These are phyloP conservation scores for Naegleria fowleri DNA, from an alignment of 208 protist genomes.

Conservation along the genomic window DNA sequence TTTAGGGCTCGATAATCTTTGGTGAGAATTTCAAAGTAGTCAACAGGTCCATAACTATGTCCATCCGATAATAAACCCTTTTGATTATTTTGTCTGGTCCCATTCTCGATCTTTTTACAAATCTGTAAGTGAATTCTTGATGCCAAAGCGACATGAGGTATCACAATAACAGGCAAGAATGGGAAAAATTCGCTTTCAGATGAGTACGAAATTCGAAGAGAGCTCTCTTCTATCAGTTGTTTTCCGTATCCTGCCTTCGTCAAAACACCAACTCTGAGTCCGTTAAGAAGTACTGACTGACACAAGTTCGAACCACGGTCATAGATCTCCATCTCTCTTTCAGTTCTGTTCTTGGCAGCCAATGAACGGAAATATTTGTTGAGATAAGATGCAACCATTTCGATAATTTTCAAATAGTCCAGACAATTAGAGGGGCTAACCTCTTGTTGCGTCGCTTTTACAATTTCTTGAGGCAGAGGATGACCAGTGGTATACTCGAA, in stretches of 20 bases:
- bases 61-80: not conserved
- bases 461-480: not conserved
- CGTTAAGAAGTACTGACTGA: not conserved
- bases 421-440: not conserved
- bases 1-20: not conserved
- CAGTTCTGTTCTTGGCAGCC: not conserved
- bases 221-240: not conserved
- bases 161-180: not conserved
- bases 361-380: not conserved
- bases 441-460: not conserved
- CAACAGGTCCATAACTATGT: not conserved
- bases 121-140: not conserved
- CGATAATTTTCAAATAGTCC: not conserved
- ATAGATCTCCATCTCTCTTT: not conserved
- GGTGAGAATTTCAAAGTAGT: not conserved
- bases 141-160: not conserved
- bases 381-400: not conserved
- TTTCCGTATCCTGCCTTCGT: not conserved
- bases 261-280: not conserved
- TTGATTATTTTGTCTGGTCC: not conserved
- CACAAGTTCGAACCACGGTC: not conserved
- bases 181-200: not conserved
- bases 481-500: not conserved
- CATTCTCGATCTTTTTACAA: not conserved
- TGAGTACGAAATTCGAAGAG: not conserved